phyloP scores from a whole-genome alignment of 768 basidiomycete genomes.

The Lentinula boryana region DNA sequence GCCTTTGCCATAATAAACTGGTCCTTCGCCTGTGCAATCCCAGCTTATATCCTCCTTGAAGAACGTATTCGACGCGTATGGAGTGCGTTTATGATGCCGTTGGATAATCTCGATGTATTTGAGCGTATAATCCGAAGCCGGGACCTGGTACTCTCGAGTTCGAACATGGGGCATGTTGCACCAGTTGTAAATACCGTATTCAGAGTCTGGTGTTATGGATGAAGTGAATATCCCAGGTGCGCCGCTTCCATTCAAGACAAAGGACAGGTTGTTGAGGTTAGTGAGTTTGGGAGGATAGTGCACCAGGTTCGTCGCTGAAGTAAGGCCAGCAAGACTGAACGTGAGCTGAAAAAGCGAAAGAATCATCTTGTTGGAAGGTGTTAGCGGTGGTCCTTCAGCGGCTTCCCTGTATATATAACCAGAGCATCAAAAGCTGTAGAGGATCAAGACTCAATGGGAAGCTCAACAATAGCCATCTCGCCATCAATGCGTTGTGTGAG shows the following conservation, averaged over 20 bases:
- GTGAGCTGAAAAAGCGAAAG: neutral
- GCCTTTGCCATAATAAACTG: slow-evolving; percentile 19
- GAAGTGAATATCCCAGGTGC: slow-evolving; percentile 42
- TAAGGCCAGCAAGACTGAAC: neutral
- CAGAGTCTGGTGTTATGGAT: slow-evolving; percentile 28
- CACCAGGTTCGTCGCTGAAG: slow-evolving; percentile 14
- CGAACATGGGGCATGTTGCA: slow-evolving; percentile 53
- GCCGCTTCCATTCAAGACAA: slow-evolving; percentile 33
- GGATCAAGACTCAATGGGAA: neutral
- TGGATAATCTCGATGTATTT: slow-evolving; percentile 49
- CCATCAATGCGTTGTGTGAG: neutral
- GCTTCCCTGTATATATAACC: neutral
- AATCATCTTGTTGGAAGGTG: neutral
- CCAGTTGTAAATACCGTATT: slow-evolving; percentile 45
- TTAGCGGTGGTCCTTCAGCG: neutral
- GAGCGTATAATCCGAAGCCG: slow-evolving; percentile 32
- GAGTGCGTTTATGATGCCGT: slow-evolving; percentile 48
- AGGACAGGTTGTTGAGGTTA: slow-evolving; percentile 38
- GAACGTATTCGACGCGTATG: slow-evolving; percentile 45
- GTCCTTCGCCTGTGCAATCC: slow-evolving; percentile 37
- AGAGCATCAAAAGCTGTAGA: neutral
- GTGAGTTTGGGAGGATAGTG: slow-evolving; percentile 34
- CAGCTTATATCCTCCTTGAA: slow-evolving; percentile 41
- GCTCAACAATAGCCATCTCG: neutral
- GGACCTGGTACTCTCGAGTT: slow-evolving; percentile 33